Evolutionary conservation across 1,284 basidiomycete species (phyloP).

Genomic region (Apiotrichum brassicae): DNA sequence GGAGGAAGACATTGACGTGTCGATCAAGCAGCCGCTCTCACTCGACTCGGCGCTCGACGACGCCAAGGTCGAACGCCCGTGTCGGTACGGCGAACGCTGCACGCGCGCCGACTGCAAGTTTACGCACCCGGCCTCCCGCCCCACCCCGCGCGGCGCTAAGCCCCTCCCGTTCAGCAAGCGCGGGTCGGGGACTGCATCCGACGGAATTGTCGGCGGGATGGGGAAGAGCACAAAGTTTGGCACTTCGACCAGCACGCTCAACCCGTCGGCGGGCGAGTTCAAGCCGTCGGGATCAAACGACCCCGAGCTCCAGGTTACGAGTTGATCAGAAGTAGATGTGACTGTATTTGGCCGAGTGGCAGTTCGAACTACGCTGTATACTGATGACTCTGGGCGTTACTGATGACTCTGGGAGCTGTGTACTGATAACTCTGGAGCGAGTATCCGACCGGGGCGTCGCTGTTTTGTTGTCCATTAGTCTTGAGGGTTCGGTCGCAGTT

Average conservation of each 20-base stretch:
- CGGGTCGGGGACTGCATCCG: conserved; percentile 1
- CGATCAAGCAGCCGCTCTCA: conserved; percentile 10
- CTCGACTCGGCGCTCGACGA: conserved; percentile 27
- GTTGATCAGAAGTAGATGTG: neutral
- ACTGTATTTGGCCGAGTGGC: too few relatives aligned
- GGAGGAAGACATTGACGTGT: conserved; percentile 26
- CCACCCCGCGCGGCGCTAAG: conserved; percentile 16
- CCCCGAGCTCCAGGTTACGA: conserved; percentile 20
- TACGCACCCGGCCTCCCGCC: conserved; percentile 29
- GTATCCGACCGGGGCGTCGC: too few relatives aligned
- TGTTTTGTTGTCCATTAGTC: too few relatives aligned
- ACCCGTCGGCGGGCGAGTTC: conserved; percentile 32
- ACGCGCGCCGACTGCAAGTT: conserved; percentile 41
- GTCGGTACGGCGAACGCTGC: conserved; percentile 40
- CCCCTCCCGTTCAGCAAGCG: neutral
- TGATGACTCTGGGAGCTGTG: too few relatives aligned
- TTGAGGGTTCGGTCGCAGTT: too few relatives aligned
- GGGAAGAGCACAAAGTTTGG: conserved; percentile 33
- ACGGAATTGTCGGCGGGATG: conserved; percentile 22
- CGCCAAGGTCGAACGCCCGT: conserved; percentile 20
- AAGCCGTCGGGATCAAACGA: conserved; percentile 20
- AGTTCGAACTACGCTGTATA: too few relatives aligned
- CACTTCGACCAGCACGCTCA: conserved; percentile 12
- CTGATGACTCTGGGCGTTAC: too few relatives aligned
- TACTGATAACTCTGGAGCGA: too few relatives aligned